A percentile compares a stretch with the other conserved stretches of the same genome.
These are phyloP conservation scores for Pseudonitzschia multistriata DNA, from an alignment of 108 stramenopile genomes.

Conservation along the genomic window DNA sequence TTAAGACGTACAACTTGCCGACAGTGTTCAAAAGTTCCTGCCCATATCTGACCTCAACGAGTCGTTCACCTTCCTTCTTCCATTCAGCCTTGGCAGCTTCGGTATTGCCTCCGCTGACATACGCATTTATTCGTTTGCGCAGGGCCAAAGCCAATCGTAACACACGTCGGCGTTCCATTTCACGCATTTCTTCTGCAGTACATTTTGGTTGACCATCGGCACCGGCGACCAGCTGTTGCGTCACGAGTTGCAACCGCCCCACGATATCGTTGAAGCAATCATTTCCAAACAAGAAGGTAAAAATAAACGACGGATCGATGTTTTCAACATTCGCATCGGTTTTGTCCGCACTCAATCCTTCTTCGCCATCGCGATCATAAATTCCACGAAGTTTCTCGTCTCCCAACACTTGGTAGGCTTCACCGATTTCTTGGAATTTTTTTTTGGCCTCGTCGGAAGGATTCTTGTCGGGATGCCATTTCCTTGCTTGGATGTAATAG, in stretches of 20 bases:
- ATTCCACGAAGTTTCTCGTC: slow-evolving; percentile 53
- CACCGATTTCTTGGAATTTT: slow-evolving; percentile 64
- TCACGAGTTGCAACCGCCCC: slow-evolving; percentile 50
- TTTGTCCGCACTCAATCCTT: slow-evolving; percentile 52
- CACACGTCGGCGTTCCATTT: slow-evolving; percentile 16
- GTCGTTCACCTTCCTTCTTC: slow-evolving; percentile 10
- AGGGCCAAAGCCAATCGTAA: slow-evolving; percentile 12
- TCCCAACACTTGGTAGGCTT: slow-evolving; percentile 69
- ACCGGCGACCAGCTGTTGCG: slow-evolving; percentile 40
- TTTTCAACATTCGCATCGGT: slow-evolving; percentile 31
- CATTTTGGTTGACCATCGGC: slow-evolving; percentile 8
- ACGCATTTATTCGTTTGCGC: slow-evolving; percentile 2
- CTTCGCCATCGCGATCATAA: slow-evolving; percentile 55
- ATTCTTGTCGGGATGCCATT: slow-evolving; percentile 81
- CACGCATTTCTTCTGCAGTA: neutral
- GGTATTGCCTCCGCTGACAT: neutral
- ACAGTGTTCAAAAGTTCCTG: slow-evolving; percentile 14
- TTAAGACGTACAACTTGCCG: neutral
- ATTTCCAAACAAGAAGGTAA: slow-evolving; percentile 61
- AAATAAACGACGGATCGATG: slow-evolving; percentile 50
- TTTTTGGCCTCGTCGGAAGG: slow-evolving; percentile 59
- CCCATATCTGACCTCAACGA: slow-evolving; percentile 16
- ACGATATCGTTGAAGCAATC: slow-evolving; percentile 63
- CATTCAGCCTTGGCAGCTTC: slow-evolving; percentile 9
- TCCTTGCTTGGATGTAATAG: slow-evolving; percentile 83